These are phyloP conservation scores for Orbilia ellipsospora DNA, from an alignment of 2,329 filamentous ascomycete genomes.

Conservation along the genomic window DNA sequence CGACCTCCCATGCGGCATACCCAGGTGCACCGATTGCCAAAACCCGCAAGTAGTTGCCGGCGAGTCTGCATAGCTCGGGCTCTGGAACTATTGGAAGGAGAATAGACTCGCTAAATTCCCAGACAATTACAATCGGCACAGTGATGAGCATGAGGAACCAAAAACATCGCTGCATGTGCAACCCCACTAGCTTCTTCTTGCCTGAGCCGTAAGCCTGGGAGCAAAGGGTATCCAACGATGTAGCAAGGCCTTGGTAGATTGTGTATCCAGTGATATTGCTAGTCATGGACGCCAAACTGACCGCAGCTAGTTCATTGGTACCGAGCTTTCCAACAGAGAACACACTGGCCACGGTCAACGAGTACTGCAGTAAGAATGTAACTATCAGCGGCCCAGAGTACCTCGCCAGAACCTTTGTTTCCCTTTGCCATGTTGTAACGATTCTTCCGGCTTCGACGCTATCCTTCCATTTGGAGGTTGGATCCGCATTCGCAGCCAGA, in stretches of 20 bases:
- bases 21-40: constrained; percentile 75
- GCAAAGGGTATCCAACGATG: constrained; percentile 90
- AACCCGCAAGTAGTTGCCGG: constrained; percentile 78
- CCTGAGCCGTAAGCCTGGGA: constrained; percentile 94
- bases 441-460: constrained; percentile 84
- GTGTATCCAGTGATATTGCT: constrained; percentile 82
- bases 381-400: constrained; percentile 78
- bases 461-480: constrained; percentile 80
- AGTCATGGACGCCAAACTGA: constrained; percentile 79
- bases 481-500: constrained; percentile 62
- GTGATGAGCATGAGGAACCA: constrained; percentile 78
- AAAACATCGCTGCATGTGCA: constrained; percentile 84
- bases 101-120: constrained; percentile 75
- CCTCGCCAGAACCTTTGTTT: constrained; percentile 80
- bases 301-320: constrained; percentile 74
- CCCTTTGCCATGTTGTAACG: constrained; percentile 89
- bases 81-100: constrained; percentile 77
- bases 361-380: constrained; percentile 84
- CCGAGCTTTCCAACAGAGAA: constrained; percentile 82
- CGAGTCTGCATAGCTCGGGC: constrained; percentile 74
- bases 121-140: constrained; percentile 77
- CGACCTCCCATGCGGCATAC: constrained; percentile 73
- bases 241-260: constrained; percentile 81
- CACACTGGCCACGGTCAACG: constrained; percentile 82
- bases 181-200: constrained; percentile 84